Evolutionary conservation across 2,329 filamentous ascomycete genomes (phyloP).

Genomic region (Aureobasidium musti): DNA sequence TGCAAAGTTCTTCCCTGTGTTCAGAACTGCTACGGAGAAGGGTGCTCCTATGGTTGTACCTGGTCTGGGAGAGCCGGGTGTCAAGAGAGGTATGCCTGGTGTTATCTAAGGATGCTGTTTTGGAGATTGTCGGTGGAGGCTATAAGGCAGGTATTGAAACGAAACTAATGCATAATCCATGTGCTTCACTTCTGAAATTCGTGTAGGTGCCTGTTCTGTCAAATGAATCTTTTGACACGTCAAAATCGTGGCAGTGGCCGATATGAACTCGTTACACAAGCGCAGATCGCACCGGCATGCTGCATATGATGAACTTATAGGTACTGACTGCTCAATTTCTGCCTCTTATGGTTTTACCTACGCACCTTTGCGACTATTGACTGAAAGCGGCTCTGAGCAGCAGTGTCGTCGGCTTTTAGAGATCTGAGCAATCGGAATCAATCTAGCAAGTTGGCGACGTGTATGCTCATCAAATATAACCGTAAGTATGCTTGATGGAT

Average conservation of each 20-base stretch:
- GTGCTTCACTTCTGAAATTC: neutral
- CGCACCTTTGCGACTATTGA: too few species aligned
- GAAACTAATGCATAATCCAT: neutral
- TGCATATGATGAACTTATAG: neutral
- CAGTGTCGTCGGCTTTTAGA: neutral
- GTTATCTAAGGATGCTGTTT: neutral
- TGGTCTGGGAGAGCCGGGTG: constrained; percentile 35
- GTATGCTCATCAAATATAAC: too few species aligned
- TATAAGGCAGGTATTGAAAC: too few species aligned
- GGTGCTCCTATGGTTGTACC: constrained; percentile 33
- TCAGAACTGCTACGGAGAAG: constrained; percentile 33
- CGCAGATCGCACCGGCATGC: neutral
- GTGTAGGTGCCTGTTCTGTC: neutral
- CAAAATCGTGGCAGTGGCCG: neutral
- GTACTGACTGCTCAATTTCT: neutral
- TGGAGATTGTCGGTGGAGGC: too few species aligned
- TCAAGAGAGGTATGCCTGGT: constrained; percentile 36
- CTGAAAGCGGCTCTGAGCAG: neutral
- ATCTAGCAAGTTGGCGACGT: neutral
- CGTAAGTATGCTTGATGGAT: neutral
- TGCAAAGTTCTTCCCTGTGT: constrained; percentile 35
- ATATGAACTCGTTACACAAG: neutral
- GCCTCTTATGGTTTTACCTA: neutral
- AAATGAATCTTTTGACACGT: neutral
- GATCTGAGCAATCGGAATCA: too few species aligned